Evolutionary conservation across 2,329 filamentous ascomycete genomes (phyloP).

Genomic region (Phaeosphaeriaceae sp.): DNA sequence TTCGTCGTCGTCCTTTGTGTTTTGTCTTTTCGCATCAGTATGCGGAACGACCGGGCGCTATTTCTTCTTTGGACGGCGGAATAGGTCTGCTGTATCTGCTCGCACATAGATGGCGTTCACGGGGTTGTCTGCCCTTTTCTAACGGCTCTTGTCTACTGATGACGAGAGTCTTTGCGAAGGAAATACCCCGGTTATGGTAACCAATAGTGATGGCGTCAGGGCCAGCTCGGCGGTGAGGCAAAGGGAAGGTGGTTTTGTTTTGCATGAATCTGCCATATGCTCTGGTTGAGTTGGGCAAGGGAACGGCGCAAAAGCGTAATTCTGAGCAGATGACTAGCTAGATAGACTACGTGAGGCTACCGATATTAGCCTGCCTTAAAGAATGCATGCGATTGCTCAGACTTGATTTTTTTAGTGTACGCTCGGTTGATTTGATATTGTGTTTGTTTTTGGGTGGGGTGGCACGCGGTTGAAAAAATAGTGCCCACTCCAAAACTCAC

Average conservation of each 20-base stretch:
- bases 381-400: constrained; percentile 35
- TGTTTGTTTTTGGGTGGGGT: too few species aligned
- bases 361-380: constrained; percentile 22
- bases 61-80: constrained; percentile 35
- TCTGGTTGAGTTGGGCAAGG: constrained; percentile 45
- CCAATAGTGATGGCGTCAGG: constrained; percentile 33
- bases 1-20: constrained; percentile 39
- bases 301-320: constrained; percentile 47
- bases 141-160: constrained; percentile 28
- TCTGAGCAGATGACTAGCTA: constrained; percentile 41
- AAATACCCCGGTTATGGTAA: constrained; percentile 43
- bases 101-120: constrained; percentile 50
- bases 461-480: too few species aligned
- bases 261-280: constrained; percentile 35
- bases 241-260: constrained; percentile 30
- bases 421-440: not conserved
- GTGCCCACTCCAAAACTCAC: too few species aligned
- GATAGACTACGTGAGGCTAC: constrained; percentile 38
- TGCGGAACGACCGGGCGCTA: constrained; percentile 31
- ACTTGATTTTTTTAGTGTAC: not conserved
- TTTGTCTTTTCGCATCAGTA: constrained; percentile 25
- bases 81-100: constrained; percentile 40
- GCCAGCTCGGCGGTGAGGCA: constrained; percentile 36
- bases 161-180: constrained; percentile 39
- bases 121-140: constrained; percentile 37